Evolutionary conservation across 2,329 filamentous ascomycete species (phyloP).

Genomic region (Gnomoniopsis smithogilvyi): DNA sequence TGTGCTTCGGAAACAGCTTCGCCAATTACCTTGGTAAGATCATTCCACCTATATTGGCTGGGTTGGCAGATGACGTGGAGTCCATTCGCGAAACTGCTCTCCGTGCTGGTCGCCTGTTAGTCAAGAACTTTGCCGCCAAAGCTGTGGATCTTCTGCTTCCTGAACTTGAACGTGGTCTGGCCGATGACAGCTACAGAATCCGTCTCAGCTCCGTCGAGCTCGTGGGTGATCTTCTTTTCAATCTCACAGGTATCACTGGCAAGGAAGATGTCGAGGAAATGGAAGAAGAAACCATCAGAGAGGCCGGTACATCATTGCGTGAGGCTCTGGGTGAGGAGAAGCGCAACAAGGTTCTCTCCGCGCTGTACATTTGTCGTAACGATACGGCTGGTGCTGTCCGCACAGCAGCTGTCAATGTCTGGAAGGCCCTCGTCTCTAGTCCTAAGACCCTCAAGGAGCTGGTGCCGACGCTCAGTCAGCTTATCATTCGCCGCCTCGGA

Average conservation of each 20-base stretch:
- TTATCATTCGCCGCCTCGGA: constrained; percentile 89
- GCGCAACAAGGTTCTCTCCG: constrained; percentile 95
- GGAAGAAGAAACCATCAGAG: constrained; percentile 70
- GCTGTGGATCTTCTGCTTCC: constrained; percentile 92
- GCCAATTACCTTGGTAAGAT: constrained; percentile 93
- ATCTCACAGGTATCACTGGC: constrained; percentile 88
- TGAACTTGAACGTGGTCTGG: constrained; percentile 90
- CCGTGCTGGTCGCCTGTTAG: constrained; percentile 85
- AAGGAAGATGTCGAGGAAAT: constrained; percentile 76
- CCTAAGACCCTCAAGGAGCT: constrained; percentile 93
- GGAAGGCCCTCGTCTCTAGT: constrained; percentile 94
- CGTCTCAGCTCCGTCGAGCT: constrained; percentile 97
- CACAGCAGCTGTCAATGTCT: constrained; percentile 84
- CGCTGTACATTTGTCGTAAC: constrained; percentile 94
- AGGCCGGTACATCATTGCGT: constrained; percentile 88
- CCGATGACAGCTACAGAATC: constrained; percentile 97
- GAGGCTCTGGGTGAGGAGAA: constrained; percentile 95
- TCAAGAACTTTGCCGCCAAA: constrained; percentile 97
- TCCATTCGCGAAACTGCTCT: constrained; percentile 96
- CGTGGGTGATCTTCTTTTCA: constrained; percentile 95
- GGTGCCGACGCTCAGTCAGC: constrained; percentile 88
- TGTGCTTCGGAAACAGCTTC: constrained; percentile 98
- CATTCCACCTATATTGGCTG: constrained; percentile 90
- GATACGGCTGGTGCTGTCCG: constrained; percentile 93
- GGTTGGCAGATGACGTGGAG: constrained; percentile 92